A percentile compares a stretch with the other conserved stretches of the same genome.
Conservation (phyloP, 495 filamentous ascomycete genomes). For the Penicillium manginii region DNA sequence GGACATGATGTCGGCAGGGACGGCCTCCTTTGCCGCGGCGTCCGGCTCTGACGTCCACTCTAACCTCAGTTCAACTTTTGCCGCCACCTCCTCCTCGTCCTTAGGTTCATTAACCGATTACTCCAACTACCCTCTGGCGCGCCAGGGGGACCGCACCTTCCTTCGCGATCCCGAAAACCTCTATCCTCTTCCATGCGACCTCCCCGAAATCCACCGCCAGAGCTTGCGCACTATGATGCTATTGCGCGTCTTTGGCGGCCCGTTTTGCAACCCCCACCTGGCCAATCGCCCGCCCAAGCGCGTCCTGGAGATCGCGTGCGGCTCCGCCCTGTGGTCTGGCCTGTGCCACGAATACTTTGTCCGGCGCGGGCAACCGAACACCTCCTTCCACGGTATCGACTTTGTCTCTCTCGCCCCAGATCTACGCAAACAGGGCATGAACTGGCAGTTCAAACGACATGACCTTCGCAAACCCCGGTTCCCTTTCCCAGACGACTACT, state of each 20-base stretch:
- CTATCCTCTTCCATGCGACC: constrained; percentile 88
- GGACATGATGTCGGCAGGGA: constrained; percentile 41
- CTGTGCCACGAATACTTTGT: constrained; percentile 78
- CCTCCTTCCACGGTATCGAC: constrained; percentile 84
- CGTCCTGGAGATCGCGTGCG: constrained; percentile 87
- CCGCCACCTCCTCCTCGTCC: constrained; percentile 44
- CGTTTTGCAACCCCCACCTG: constrained; percentile 73
- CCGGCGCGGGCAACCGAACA: constrained; percentile 58
- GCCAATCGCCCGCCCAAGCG: constrained; percentile 68
- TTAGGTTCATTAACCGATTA: constrained; percentile 47
- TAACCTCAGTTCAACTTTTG: constrained; percentile 41
- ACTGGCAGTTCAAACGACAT: constrained; percentile 88
- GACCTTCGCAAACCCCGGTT: constrained; percentile 75
- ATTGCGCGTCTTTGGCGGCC: constrained; percentile 76
- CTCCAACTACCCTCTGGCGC: constrained; percentile 64
- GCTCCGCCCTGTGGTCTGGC: constrained; percentile 87
- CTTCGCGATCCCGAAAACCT: constrained; percentile 72
- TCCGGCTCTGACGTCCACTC: constrained; percentile 48
- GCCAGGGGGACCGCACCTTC: constrained; percentile 78
- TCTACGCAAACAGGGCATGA: constrained; percentile 72
- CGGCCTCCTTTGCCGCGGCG: constrained; percentile 33
- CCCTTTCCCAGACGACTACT: constrained; percentile 81
- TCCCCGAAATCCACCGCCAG: constrained; percentile 86
- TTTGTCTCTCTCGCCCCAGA: constrained; percentile 76
- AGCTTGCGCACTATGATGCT: constrained; percentile 81